phyloP scores from a whole-genome alignment of 345 rosid genomes.

The Heritiera littoralis region DNA sequence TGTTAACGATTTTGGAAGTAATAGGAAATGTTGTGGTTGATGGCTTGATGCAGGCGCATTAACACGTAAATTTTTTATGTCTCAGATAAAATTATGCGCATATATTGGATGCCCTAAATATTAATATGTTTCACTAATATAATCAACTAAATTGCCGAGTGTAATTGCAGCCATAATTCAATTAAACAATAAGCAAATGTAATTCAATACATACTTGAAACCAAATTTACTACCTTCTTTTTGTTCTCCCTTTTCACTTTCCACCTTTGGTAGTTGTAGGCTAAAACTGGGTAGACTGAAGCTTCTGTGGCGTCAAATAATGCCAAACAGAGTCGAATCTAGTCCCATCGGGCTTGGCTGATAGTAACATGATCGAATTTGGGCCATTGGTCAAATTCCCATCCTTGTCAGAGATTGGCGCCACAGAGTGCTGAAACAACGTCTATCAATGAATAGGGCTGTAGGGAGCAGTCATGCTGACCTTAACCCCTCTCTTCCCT shows the following conservation, averaged over 20 bases:
- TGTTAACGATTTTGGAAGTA: background rate
- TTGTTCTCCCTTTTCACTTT: background rate
- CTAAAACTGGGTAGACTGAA: background rate
- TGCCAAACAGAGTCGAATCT: background rate
- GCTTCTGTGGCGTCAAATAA: background rate
- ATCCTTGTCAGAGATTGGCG: background rate
- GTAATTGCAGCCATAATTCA: background rate
- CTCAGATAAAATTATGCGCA: background rate
- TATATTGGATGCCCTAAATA: no score
- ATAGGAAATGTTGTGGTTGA: background rate
- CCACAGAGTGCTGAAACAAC: background rate
- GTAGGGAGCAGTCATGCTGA: background rate
- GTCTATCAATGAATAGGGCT: background rate
- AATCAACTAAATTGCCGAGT: background rate
- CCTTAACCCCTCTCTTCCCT: background rate
- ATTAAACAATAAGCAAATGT: background rate
- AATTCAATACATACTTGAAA: no score
- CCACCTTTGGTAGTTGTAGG: background rate
- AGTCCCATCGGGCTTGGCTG: background rate
- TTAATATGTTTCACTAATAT: background rate
- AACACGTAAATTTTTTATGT: background rate
- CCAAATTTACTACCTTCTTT: background rate
- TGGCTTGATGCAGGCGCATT: background rate
- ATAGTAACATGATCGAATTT: background rate
- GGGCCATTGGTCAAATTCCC: background rate